Conservation (phyloP, 306 rosid genomes). For the Trichosanthes cucumerina region DNA sequence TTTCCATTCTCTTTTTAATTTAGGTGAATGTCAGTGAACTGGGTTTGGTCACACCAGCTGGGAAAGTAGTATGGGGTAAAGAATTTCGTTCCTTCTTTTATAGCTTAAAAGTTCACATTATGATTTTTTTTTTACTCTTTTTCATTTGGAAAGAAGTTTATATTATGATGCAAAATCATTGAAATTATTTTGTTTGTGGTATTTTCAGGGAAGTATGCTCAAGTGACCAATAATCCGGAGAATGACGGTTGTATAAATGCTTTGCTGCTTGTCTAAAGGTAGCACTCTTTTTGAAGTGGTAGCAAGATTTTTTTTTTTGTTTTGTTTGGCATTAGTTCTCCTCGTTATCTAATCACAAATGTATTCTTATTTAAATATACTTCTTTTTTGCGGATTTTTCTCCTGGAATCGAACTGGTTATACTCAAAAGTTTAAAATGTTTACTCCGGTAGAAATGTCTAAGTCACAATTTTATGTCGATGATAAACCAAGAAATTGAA, state of each 20-base stretch:
- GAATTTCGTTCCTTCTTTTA: neutral
- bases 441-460: too few relatives aligned
- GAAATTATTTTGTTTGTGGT: too few relatives aligned
- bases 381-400: neutral
- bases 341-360: neutral
- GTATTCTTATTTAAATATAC: neutral
- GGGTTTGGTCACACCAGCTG: conserved; percentile 90
- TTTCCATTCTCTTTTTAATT: conserved; percentile 15
- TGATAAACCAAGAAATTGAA: too few relatives aligned
- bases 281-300: neutral
- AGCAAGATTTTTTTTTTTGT: neutral
- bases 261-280: conserved; percentile 61
- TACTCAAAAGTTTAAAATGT: too few relatives aligned
- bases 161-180: too few relatives aligned
- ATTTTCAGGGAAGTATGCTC: conserved; percentile 80
- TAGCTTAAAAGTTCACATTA: neutral
- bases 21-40: conserved; percentile 94
- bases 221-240: conserved; percentile 89
- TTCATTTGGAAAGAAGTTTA: neutral
- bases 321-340: neutral
- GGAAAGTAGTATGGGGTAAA: conserved; percentile 98
- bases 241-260: conserved; percentile 90
- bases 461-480: too few relatives aligned
- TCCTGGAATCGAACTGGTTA: neutral
- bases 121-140: neutral